Conservation (phyloP, 495 filamentous ascomycete species). For the Achaetomiella virescens region DNA sequence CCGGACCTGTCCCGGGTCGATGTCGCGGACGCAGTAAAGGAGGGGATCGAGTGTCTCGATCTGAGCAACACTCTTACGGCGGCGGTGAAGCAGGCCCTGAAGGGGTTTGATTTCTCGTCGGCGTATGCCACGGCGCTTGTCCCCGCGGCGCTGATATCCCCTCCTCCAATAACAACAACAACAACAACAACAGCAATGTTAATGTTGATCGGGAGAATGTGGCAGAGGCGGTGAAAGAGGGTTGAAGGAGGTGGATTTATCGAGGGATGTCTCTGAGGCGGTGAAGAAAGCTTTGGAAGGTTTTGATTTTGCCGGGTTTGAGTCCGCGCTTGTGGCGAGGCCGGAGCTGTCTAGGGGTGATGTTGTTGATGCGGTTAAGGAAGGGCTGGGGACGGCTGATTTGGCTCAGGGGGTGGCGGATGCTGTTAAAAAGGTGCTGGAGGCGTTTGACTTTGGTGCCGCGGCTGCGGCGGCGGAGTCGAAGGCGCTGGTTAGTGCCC, state of each 20-base stretch:
- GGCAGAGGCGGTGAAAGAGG: conserved; percentile 15
- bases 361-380: conserved; percentile 25
- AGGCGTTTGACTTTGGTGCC: conserved; percentile 22
- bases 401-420: conserved; percentile 14
- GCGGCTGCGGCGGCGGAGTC: too few relatives aligned
- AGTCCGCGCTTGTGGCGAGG: conserved; percentile 10
- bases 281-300: conserved; percentile 9
- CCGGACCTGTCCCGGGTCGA: conserved; percentile 23
- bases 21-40: conserved; percentile 26
- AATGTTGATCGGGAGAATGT: conserved; percentile 8
- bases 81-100: conserved; percentile 18
- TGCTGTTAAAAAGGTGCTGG: conserved; percentile 19
- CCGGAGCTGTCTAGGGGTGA: conserved; percentile 19
- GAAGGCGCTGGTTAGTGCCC: too few relatives aligned
- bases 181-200: too few relatives aligned
- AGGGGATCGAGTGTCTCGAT: conserved; percentile 24
- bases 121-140: conserved; percentile 16
- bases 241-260: conserved; percentile 5
- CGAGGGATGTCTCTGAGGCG: conserved; percentile 34
- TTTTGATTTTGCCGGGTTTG: conserved; percentile 8
- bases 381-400: conserved; percentile 18
- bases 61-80: conserved; percentile 12
- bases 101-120: conserved; percentile 19
- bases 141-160: conserved; percentile 5
- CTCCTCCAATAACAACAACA: too few relatives aligned